Base-by-base conservation (phyloP, 1,284 basidiomycete species). In the Erythrobasidium hasegawianum region DNA sequence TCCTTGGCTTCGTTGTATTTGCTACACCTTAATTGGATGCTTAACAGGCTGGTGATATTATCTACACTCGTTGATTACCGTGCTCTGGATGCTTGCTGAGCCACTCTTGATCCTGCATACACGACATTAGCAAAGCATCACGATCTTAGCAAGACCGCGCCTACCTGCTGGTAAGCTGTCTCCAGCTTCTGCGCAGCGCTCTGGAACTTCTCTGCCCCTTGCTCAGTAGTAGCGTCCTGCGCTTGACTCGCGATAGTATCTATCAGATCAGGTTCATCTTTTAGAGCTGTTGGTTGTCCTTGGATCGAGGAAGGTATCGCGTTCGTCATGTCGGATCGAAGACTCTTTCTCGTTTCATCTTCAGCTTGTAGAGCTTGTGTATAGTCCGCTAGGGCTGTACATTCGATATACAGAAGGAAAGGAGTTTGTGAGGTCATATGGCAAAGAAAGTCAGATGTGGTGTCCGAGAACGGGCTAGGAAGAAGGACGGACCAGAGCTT, bases 331-430 rank as follows among this genome's bases (percentile, higher is more conserved):
- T 60, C 59, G 27, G 47, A 52, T 18, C 59, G 59, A 8, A 27
- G 22, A 33, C 41, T 24, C 13, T 18, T 20, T 2, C 55, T 43
- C 43, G 59, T 65, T 3, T 65, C 55, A 39, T 57, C 47, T 39
- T 65, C 62, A 26, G 55, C 56, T 58, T 65, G 62, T 2, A 65
- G 29, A 16, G 55, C 62, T 27, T 65, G 53, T 4, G 62, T 16
- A 26, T 65, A 65, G 47, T 65, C 62, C 1, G 62, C 55, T 53
- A 65, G 38, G 26, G 62, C 62, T 64, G 54, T 16, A n/a, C 13
- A 13, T 22, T 16, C 5, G n/a, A 24, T 27, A 8, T 33, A n/a
- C n/a, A 7, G 9, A 57, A 14, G 9, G 24, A 20, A 18, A 11
- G 16, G 2, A 49, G 14, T 5, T n/a, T 13, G 47, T 64, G 61